A percentile compares a stretch with the other conserved stretches of the same genome.
Evolutionary conservation across 2,329 filamentous ascomycete genomes (phyloP).

Genomic region (Drechmeria coniospora): DNA sequence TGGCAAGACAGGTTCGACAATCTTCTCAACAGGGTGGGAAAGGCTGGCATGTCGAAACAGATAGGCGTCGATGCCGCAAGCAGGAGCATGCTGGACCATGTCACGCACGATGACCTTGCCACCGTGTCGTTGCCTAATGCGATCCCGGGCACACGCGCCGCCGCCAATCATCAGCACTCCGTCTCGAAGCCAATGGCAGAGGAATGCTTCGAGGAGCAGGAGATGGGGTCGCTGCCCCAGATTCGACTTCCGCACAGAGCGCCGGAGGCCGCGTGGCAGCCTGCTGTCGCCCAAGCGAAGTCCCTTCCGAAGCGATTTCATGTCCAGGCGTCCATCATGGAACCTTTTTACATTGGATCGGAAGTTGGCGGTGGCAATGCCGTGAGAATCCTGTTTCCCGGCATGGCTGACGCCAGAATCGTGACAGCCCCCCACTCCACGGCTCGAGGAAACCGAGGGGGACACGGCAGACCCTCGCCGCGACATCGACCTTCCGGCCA

Average conservation of each 20-base stretch:
- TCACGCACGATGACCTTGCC: conserved; percentile 31
- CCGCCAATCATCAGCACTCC: conserved; percentile 26
- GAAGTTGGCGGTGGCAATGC: conserved; percentile 18
- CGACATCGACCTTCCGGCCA: conserved; percentile 16
- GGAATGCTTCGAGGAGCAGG: conserved; percentile 67
- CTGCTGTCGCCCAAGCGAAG: conserved; percentile 37
- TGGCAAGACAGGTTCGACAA: conserved; percentile 82
- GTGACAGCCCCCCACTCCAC: conserved; percentile 22
- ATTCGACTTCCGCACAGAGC: conserved; percentile 50
- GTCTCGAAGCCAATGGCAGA: conserved; percentile 58
- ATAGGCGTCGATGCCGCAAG: conserved; percentile 53
- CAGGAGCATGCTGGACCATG: conserved; percentile 48
- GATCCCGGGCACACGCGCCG: conserved; percentile 9
- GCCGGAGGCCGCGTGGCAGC: conserved; percentile 48
- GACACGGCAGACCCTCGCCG: conserved; percentile 10
- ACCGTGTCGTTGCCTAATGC: conserved; percentile 52
- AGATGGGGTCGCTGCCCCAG: conserved; percentile 61
- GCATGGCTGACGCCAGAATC: conserved; percentile 22
- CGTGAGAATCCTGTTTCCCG: conserved; percentile 26
- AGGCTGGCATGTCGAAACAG: conserved; percentile 40
- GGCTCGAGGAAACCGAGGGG: conserved; percentile 16
- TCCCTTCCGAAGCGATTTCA: conserved; percentile 36
- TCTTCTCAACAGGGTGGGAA: conserved; percentile 55
- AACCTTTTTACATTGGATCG: conserved; percentile 18
- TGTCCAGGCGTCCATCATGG: conserved; percentile 21